These are phyloP conservation scores for Ambrosiella xylebori DNA, from an alignment of 2,329 filamentous ascomycete genomes.

Conservation along the genomic window DNA sequence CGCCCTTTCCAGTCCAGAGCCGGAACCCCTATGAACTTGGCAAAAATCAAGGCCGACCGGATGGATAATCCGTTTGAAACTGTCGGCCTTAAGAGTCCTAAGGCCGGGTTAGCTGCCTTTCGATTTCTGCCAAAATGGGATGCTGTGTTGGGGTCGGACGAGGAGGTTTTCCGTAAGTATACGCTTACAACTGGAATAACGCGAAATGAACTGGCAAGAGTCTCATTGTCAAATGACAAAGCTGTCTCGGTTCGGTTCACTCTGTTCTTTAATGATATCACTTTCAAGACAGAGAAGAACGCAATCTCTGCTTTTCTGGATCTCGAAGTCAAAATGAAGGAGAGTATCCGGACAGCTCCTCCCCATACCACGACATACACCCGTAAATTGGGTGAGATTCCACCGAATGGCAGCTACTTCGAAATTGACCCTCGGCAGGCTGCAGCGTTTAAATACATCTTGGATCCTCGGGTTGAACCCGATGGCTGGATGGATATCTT, in stretches of 20 bases:
- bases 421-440: constrained; percentile 3
- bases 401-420: background rate
- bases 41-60: background rate
- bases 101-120: constrained; percentile 6
- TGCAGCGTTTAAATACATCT: constrained; percentile 20
- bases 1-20: background rate
- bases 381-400: background rate
- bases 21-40: background rate
- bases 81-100: background rate
- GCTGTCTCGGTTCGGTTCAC: constrained; percentile 1
- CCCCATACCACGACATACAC: background rate
- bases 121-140: constrained; percentile 5
- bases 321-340: background rate
- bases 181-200: background rate
- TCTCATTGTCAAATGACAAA: background rate
- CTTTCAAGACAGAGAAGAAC: constrained; percentile 8
- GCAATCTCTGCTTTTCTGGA: constrained; percentile 11
- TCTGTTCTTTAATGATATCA: constrained; percentile 4
- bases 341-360: constrained; percentile 7
- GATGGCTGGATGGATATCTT: constrained; percentile 17
- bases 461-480: constrained; percentile 17
- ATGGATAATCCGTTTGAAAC: constrained; percentile 13
- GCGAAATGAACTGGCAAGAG: background rate
- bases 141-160: background rate
- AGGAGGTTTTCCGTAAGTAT: background rate